Evolutionary conservation across 192 early-diverging fungal genomes (phyloP), one percentile per base, ranked within the genome.

Genomic region (Funneliformis geosporum): DNA sequence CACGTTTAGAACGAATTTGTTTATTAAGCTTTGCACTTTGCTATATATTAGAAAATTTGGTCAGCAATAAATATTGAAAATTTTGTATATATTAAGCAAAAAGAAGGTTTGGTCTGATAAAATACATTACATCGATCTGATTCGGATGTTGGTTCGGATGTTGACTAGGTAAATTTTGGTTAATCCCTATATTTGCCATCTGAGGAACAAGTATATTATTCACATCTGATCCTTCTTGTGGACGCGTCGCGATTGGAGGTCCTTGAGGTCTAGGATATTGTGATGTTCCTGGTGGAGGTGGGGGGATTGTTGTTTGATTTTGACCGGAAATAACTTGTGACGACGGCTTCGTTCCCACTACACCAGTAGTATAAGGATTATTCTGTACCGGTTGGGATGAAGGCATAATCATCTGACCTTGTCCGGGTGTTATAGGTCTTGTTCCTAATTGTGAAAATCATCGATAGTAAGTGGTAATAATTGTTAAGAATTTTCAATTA

Each of bases 271-370:
- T 60, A 61, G 60, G n/a, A 50, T 78, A 64, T 69, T 70, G 80
- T 42, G 66, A 23, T 28, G 47, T 33, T 6, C 28, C 18, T 4
- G n/a, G 33, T 10, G n/a, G 21, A 46, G 33, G 21, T 28, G 73
- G 23, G 14, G 75, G 47, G 59, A 59, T 76, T 76, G 61, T 21
- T 10, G 42, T 27, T 65, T 44, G 64, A 68, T 21, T 23, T 68
- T 68, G 68, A 47, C 27, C 76, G 1, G 75, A 46, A 76, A 8
- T 43, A 39, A 1, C 18, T 16, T 38, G 60, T 16, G 60, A 33
- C 23, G 59, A 14, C 25, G 55, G 80, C 27, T 60, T 28, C n/a
- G 55, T 81, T 33, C 86, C 83, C 3, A 76, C 62, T 39, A 74
- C n/a, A 43, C 83, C 80, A 8, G 75, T 16, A 72, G 39, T n/a